Base-by-base conservation (phyloP, 1,284 basidiomycete genomes). In the Ganoderma lingzhi region DNA sequence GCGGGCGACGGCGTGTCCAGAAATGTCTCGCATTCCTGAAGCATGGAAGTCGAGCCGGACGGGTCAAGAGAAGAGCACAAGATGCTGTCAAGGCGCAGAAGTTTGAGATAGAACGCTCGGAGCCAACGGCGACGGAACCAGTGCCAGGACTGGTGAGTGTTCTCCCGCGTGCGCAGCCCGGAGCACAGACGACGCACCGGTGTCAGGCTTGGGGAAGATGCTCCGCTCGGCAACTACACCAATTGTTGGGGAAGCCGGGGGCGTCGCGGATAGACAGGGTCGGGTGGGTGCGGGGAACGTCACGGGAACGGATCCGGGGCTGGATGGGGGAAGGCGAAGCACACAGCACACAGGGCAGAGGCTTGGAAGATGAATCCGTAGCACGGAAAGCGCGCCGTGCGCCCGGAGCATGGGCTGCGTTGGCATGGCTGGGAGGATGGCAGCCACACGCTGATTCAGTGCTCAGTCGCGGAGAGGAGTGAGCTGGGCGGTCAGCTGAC, bases 401-500 rank as follows among this genome's bases (percentile, higher is more conserved):
- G 62, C 23, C 63, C 63, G 63, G 63, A 64, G 15, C 63, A 42
- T 44, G 30, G 30, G 28, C 63, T 14, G 30, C 15, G 63, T 64
- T 64, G 63, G 63, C 63, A 64, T 64, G 63, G 55, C 23, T 64
- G 23, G 53, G 45, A 64, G 56, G 39, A 45, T 37, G 62, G 45
- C 53, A 39, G 55, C 42, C 32, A 15, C 51, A 30, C 0, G 28
- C 53, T 35, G 28, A 56, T 56, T 56, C 53, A 56, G 53, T 32
- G 35, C 35, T 56, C 53, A 56, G 53, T 32, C 53, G 30, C 53
- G 53, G 53, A 35, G 32, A 32, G 56, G 35, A n/a, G 56, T 15
- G 19, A 56, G 55, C 55, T 56, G 28, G 48, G 58, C 48, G 69
- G 70, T 73, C 72, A 73, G 70, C 60, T 71, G 72, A 71, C 66